Base-by-base conservation (phyloP, 306 rosid genomes). In the Citrullus colocynthis region DNA sequence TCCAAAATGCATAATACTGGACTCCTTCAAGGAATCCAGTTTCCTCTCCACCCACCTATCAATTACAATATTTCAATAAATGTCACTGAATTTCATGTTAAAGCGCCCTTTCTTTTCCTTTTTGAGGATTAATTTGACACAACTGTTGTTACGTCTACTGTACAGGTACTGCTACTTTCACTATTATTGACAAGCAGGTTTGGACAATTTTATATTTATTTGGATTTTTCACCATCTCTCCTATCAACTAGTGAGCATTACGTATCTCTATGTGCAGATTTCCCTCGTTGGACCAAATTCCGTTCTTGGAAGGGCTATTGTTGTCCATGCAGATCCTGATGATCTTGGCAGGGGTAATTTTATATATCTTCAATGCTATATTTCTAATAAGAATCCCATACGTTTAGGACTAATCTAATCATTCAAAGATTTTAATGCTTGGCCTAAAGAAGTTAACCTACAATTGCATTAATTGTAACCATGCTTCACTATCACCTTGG, bases 271-370 rank as follows among this genome's bases (percentile, higher is more conserved):
- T 41, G 48, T 75, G 69, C 88, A 96, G 99, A 91, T 96, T 84
- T 96, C 96, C 63, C 98, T 96, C 67, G 58, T 63, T 60, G 98
- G 98, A 75, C 87, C 93, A 72, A 57, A 92, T 80, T 88, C 97
- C 62, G 80, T 96, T 78, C 76, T 96, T n/a, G 99, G 99, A 72
- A 93, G 99, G 86, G 97, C 99, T 28, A 89, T 96, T 76, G 99
- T 96, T 81, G 99, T 96, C 83, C 99, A 96, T 74, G 88, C 67
- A 4, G 99, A 92, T 85, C 91, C 97, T 16, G 98, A 96, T 88
- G 99, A 96, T 83, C 93, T 96, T 75, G 98, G 99, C 75, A 88
- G 83, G 88, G 99, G 99, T 96, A 89, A 83, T 58, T 20, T 28
- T 41, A 34, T 37, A 54, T 36, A 57, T 58, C 14, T 75, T 75